Evolutionary conservation across 78 protist genomes (phyloP), one percentile per base, ranked within the genome.

Genomic region (Capsaspora owczarzaki): DNA sequence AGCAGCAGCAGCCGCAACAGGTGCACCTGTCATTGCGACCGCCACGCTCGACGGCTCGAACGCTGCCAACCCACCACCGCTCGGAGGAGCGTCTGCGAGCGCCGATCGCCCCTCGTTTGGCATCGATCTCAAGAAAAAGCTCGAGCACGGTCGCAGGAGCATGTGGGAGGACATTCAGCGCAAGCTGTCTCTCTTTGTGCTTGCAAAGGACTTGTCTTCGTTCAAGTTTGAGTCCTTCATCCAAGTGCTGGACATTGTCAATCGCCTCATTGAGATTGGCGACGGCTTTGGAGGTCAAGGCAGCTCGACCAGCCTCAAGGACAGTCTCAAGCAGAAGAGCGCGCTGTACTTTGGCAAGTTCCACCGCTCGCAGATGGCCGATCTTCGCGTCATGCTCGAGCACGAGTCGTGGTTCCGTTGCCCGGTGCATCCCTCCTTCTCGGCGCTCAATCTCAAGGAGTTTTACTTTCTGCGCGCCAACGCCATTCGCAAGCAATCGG

Each of bases 371-470:
- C 76, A 38, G 22, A 70, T 70, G 76, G 76, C 40, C 37, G 43
- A 70, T 27, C 53, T 70, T 2, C 47, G 3, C 20, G 53, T 53
- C 38, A 70, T 70, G 76, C 76, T 70, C 38, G 76, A 70, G 35
- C 40, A 70, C 33, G 76, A 70, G 76, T 47, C 76, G 29, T 70
- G 76, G 76, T 25, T 20, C 25, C 76, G 42, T 25, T 70, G 76
- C 43, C 76, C 76, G 5, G 37, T 70, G 2, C 12, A 19, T 25
- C 35, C 76, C 44, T 2, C 22, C 56, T 70, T 70, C 35, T 20
- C 44, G 35, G 1, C 43, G 8, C 20, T 40, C 29, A 10, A 3
- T 27, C 74, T 68, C 31, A 35, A 40, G 25, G 74, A 68, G 74
- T 68, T 68, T 38, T 27, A 40, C 40, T 68, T 68, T 31, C 35